Conservation (phyloP, 176 grass and related monocot species). For the Oryza nivara region DNA sequence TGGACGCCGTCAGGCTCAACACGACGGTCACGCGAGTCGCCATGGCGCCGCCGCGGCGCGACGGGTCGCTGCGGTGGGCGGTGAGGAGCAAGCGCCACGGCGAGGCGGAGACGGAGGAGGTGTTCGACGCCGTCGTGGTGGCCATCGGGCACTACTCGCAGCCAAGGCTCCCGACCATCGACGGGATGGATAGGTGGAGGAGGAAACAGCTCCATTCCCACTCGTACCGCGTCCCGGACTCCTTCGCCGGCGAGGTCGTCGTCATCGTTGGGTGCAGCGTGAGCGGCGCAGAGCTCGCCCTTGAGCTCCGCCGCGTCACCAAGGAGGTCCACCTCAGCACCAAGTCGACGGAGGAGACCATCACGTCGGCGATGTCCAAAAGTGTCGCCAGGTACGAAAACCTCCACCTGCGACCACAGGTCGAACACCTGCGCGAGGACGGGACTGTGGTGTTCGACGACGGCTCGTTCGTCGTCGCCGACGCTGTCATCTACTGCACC, state of each 20-base stretch:
- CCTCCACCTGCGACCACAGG: conserved; percentile 30
- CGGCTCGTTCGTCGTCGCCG: conserved; percentile 32
- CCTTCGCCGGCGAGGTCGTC: conserved; percentile 28
- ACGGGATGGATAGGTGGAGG: conserved; percentile 44
- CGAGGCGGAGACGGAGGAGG: background rate
- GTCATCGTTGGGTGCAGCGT: conserved; percentile 35
- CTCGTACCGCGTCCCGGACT: conserved; percentile 49
- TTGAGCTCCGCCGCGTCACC: conserved; percentile 33
- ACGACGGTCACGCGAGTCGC: conserved; percentile 29
- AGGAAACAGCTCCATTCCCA: conserved; percentile 49
- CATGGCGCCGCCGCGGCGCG: background rate
- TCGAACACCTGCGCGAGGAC: conserved; percentile 10
- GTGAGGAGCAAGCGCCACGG: background rate
- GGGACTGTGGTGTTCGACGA: conserved; percentile 45
- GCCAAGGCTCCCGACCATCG: conserved; percentile 35
- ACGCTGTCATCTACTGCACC: conserved; percentile 46
- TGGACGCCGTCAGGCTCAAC: conserved; percentile 47
- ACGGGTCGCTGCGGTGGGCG: background rate
- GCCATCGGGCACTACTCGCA: conserved; percentile 29
- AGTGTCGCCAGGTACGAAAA: conserved; percentile 16
- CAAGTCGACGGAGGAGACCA: background rate
- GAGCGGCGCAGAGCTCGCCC: conserved; percentile 51
- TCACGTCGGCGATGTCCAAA: background rate
- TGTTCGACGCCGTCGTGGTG: conserved; percentile 54
- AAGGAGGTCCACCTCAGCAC: conserved; percentile 42